Base-by-base conservation (phyloP, 345 rosid species). In the Noccaea caerulescens region DNA sequence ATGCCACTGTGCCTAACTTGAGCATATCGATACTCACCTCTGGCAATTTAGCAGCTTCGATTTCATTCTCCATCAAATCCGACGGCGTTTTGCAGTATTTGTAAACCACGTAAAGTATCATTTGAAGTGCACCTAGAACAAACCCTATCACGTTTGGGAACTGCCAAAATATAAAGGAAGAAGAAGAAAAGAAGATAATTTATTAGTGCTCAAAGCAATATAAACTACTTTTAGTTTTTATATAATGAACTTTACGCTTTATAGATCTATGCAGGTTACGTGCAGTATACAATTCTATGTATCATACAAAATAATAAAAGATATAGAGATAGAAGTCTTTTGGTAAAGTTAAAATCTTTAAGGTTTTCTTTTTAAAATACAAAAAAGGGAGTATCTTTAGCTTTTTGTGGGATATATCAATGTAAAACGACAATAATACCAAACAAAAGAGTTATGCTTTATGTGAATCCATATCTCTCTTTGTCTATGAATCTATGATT, bases 131-230 rank as follows among this genome's bases (percentile, higher is more conserved):
- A 30, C 90, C 90, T 5, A 86, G 84, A 8, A 8, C 12, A 37
- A 84, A 70, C 3, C 90, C 90, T 25, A 86, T 36, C 69, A 82
- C 76, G 58, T 86, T 86, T 1, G 90, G 90, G 59, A 83, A 54
- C 90, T 86, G 82, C 16, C 14, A 33, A 18, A 23, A 57, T 30
- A 13, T 34, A 50, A n/a, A 37, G 12, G 30, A 30, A 27, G 23
- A 34, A 41, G 16, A 52, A 14, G 6, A 52, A 41, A 23, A 23
- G 2, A 23, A 23, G 8, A 57, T 53, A 12, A 27, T 3, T 73
- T 27, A 39, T 49, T 39, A 73, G 77, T 73, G 77, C 66, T 64
- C 58, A 34, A 45, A 14, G 56, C 76, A 72, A 43, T 63, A 62
- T 36, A 20, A 63, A 47, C 30, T 64, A 72, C 70, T 63, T 53